These are phyloP conservation scores for Boletus vinaceobasis DNA, from an alignment of 768 basidiomycete species.

Conservation along the genomic window DNA sequence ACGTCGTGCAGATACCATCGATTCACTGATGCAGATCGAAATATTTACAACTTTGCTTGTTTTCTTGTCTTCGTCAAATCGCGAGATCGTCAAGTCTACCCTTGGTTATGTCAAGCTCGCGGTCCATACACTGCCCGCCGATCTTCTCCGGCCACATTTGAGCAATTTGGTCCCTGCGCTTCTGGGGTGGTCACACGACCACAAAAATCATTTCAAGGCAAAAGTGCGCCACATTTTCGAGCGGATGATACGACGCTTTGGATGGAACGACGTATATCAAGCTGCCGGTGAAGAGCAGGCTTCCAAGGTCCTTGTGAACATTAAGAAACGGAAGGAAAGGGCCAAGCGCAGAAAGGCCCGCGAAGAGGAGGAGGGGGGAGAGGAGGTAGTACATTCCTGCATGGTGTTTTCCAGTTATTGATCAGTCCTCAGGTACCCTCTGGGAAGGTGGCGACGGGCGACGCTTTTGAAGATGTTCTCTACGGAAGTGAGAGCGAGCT, in stretches of 20 bases:
- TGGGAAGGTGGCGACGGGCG: slow-evolving; percentile 58
- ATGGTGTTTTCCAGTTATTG: not conserved
- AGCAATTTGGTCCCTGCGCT: slow-evolving; percentile 77
- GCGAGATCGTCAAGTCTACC: slow-evolving; percentile 96
- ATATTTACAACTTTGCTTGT: slow-evolving; percentile 83
- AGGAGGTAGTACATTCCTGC: slow-evolving; percentile 35
- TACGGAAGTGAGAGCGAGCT: slow-evolving; percentile 96
- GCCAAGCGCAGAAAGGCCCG: slow-evolving; percentile 84
- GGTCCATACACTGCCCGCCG: slow-evolving; percentile 75
- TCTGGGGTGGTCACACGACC: slow-evolving; percentile 91
- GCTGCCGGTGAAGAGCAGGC: slow-evolving; percentile 76
- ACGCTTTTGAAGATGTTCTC: slow-evolving; percentile 95
- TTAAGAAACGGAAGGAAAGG: slow-evolving; percentile 92
- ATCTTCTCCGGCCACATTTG: slow-evolving; percentile 75
- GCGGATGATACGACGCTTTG: slow-evolving; percentile 88
- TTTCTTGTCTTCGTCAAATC: slow-evolving; percentile 90
- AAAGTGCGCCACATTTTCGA: slow-evolving; percentile 98
- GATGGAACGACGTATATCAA: slow-evolving; percentile 78
- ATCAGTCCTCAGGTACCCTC: slow-evolving; percentile 37
- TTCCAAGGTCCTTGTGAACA: slow-evolving; percentile 85
- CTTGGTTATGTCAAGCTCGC: slow-evolving; percentile 94
- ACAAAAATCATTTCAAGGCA: slow-evolving; percentile 97
- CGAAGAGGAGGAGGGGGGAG: slow-evolving; percentile 56
- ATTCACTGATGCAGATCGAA: slow-evolving; percentile 71
- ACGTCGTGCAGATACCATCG: slow-evolving; percentile 54